Conservation (phyloP, 129 eudicot species). For the Logfia minima region DNA sequence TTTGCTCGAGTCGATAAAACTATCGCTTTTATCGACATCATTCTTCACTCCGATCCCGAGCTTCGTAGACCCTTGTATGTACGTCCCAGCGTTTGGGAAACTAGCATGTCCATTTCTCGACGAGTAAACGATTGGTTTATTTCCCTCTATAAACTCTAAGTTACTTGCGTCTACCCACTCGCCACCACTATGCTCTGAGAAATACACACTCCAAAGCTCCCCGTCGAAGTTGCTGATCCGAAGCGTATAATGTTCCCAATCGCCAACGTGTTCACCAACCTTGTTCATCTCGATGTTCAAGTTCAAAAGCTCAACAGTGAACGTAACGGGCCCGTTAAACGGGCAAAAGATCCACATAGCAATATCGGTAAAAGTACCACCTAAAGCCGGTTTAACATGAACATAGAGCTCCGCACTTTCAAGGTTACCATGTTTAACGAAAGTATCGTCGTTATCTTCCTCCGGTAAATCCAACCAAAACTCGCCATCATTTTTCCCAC, state of each 20-base stretch:
- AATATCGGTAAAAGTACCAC: constrained; percentile 84
- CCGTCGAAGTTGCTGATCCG: constrained; percentile 85
- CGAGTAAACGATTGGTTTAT: constrained; percentile 73
- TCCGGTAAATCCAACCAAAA: constrained; percentile 84
- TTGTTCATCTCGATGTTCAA: constrained; percentile 42
- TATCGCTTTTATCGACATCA: constrained; percentile 64
- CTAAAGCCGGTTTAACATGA: constrained; percentile 81
- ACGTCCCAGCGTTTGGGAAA: constrained; percentile 77
- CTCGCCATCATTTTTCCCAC: constrained; percentile 73
- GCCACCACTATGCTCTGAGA: constrained; percentile 88
- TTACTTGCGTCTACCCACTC: constrained; percentile 71
- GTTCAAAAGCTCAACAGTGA: constrained; percentile 56
- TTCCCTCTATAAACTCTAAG: constrained; percentile 71
- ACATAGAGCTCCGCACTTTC: constrained; percentile 77
- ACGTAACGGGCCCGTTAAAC: constrained; percentile 79
- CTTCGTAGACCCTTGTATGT: constrained; percentile 63
- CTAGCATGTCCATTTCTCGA: constrained; percentile 86
- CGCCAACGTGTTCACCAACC: constrained; percentile 83
- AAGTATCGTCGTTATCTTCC: constrained; percentile 24
- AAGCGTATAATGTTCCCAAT: constrained; percentile 95
- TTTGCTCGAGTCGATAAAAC: constrained; percentile 58
- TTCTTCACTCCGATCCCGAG: constrained; percentile 78
- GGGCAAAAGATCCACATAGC: constrained; percentile 98
- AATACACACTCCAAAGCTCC: constrained; percentile 68
- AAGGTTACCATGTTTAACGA: constrained; percentile 58